Base-by-base conservation (phyloP, 768 basidiomycete genomes). In the Boletales sp. region DNA sequence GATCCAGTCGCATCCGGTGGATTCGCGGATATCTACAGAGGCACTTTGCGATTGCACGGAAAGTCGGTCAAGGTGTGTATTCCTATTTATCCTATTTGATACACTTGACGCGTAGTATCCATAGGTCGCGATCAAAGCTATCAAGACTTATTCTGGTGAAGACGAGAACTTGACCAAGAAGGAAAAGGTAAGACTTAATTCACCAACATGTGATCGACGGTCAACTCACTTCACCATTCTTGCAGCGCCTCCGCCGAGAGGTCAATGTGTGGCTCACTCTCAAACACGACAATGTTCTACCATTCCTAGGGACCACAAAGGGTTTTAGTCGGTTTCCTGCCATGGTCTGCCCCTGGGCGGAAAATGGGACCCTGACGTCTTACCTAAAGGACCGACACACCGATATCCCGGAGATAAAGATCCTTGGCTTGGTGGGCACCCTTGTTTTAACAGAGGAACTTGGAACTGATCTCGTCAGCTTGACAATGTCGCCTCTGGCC, bases 321-420 rank as follows among this genome's bases (percentile, higher is more conserved):
- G 62, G 60, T n/a, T 66, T 56, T 36, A 59, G 65, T 10, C 63
- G 50, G 11, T 60, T 57, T 34, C 32, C 55, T 18, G 59, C 65
- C 5, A 47, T 61, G 54, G 54, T 66, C 17, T 67, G 45, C 35
- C 63, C 63, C 3, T 61, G 63, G 58, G 45, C 53, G 19, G 61
- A 64, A n/a, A 56, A 58, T 43, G 65, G 65, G 2, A 53, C 47
- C 1, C 46, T 67, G 35, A 60, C 50, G 3, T 43, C 47, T 6
- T 66, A 64, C 39, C 49, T 62, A 9, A 48, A 50, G 17, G 7
- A 29, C 12, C 18, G 21, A 8, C 43, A 43, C 9, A 19, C 32
- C 14, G 18, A 21, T 14, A 50, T 60, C 6, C 24, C 39, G 6
- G 17, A 48, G 4, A n/a, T 27, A 14, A 48, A 57, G 31, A 41